Conservation (phyloP, 192 early-diverging fungal species). For the Coemansia guatemalensis region DNA sequence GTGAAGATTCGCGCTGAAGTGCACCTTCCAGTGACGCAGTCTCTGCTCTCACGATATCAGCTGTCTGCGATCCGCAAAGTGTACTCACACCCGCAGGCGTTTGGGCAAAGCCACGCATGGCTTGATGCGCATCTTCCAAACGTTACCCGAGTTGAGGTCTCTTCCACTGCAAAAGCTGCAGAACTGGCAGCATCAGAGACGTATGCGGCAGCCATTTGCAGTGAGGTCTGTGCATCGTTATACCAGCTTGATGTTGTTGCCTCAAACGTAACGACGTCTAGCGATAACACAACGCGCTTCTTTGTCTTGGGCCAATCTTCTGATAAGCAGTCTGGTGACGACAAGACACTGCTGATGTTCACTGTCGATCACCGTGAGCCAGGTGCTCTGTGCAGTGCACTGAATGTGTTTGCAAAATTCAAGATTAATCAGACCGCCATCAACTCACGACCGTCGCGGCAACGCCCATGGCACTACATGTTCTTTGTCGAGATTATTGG, state of each 20-base stretch:
- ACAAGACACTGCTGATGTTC: slow-evolving; percentile 82
- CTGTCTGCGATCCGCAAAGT: slow-evolving; percentile 71
- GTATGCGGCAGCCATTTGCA: slow-evolving; percentile 79
- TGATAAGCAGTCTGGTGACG: slow-evolving; percentile 64
- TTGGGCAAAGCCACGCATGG: slow-evolving; percentile 81
- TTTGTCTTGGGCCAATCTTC: slow-evolving; percentile 76
- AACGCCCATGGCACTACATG: slow-evolving; percentile 87
- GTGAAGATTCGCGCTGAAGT: slow-evolving; percentile 76
- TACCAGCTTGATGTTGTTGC: slow-evolving; percentile 78
- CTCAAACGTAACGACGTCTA: slow-evolving; percentile 74
- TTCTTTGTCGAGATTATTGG: slow-evolving; percentile 93
- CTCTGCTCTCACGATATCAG: slow-evolving; percentile 67
- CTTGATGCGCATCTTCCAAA: slow-evolving; percentile 69
- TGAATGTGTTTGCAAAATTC: slow-evolving; percentile 80
- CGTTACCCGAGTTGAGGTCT: slow-evolving; percentile 70
- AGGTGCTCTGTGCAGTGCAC: slow-evolving; percentile 80
- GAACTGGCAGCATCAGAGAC: slow-evolving; percentile 76
- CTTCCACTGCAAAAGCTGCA: slow-evolving; percentile 88
- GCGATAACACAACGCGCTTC: slow-evolving; percentile 92
- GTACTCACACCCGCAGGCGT: slow-evolving; percentile 73
- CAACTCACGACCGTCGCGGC: slow-evolving; percentile 81
- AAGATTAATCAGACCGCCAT: slow-evolving; percentile 87
- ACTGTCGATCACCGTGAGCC: slow-evolving; percentile 89
- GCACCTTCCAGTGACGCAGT: slow-evolving; percentile 82
- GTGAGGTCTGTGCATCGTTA: slow-evolving; percentile 71